Percentiles rank a stretch among this genome's conserved stretches.
Evolutionary conservation across 1,139 yeast genomes (phyloP).

Genomic region (Blastobotrys petasosporus): DNA sequence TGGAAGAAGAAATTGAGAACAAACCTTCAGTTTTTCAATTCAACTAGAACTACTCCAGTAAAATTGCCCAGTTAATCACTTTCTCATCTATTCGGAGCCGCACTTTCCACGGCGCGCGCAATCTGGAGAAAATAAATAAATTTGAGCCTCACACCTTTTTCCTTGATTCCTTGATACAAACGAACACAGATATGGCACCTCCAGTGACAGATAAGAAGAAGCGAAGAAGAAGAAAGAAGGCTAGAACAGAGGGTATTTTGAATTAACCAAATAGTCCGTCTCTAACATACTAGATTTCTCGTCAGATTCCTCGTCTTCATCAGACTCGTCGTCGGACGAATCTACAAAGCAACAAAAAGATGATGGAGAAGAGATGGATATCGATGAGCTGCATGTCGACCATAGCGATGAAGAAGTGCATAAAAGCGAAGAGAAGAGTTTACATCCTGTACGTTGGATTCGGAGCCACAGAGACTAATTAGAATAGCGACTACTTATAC

Average conservation of each 20-base stretch:
- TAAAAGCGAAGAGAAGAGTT: constrained; percentile 3
- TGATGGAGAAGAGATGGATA: constrained; percentile 15
- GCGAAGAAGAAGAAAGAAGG: constrained; percentile 30
- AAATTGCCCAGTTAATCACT: too few relatives aligned
- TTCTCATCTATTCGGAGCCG: too few relatives aligned
- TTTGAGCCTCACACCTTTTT: neutral
- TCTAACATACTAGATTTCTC: constrained; percentile 24
- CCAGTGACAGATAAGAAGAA: constrained; percentile 17
- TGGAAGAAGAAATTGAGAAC: too few relatives aligned
- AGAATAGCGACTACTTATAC: constrained; percentile 15
- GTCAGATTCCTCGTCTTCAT: constrained; percentile 17
- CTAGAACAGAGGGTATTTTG: constrained; percentile 31
- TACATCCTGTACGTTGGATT: constrained; percentile 16
- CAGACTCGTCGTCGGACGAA: neutral
- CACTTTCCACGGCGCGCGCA: too few relatives aligned
- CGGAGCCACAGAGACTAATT: neutral
- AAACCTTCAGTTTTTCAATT: too few relatives aligned
- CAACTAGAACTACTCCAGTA: too few relatives aligned
- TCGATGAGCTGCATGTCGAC: constrained; percentile 15
- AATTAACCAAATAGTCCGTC: too few relatives aligned
- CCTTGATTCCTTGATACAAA: neutral
- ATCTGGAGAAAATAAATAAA: neutral
- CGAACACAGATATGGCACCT: neutral
- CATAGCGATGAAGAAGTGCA: constrained; percentile 12
- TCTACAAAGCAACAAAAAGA: constrained; percentile 6